A percentile compares a stretch with the other conserved stretches of the same genome.
Evolutionary conservation across 2,329 filamentous ascomycete species (phyloP).

Genomic region (Cladorrhinum sp.): DNA sequence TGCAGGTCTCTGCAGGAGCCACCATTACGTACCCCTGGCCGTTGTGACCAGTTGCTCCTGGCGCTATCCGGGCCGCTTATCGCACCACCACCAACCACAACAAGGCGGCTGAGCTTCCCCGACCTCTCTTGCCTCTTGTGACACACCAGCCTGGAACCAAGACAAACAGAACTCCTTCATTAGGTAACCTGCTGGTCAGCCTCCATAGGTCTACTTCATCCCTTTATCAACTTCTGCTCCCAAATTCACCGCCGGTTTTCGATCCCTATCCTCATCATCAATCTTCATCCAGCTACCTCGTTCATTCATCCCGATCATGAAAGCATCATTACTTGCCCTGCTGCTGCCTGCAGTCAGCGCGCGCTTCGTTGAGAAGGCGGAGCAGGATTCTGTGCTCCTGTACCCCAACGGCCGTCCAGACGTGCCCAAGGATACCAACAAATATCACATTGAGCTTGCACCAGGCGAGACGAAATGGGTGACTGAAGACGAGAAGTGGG

Average conservation of each 20-base stretch:
- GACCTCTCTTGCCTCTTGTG: background rate
- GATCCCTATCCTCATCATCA: background rate
- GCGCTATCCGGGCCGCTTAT: background rate
- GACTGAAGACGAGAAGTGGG: conserved; percentile 94
- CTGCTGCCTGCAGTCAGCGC: conserved; percentile 54
- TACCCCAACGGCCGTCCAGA: conserved; percentile 39
- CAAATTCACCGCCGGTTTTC: too few relatives aligned
- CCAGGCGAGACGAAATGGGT: conserved; percentile 83
- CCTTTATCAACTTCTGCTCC: background rate
- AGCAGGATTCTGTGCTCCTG: conserved; percentile 51
- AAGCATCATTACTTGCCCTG: conserved; percentile 52
- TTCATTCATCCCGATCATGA: conserved; percentile 43
- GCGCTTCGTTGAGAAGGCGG: conserved; percentile 54
- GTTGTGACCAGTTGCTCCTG: background rate
- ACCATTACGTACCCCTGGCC: background rate
- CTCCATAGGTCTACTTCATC: background rate
- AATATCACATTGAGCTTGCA: conserved; percentile 78
- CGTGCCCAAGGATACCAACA: conserved; percentile 40
- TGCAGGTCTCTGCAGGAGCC: too few relatives aligned
- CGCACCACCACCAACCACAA: background rate
- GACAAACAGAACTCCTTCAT: background rate
- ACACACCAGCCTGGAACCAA: background rate
- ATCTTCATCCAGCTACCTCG: background rate
- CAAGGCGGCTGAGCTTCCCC: background rate
- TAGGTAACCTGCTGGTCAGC: background rate